Percentiles rank a stretch among this genome's conserved stretches.
phyloP scores from a whole-genome alignment of 495 filamentous ascomycete species.

The Penicillium canariense region DNA sequence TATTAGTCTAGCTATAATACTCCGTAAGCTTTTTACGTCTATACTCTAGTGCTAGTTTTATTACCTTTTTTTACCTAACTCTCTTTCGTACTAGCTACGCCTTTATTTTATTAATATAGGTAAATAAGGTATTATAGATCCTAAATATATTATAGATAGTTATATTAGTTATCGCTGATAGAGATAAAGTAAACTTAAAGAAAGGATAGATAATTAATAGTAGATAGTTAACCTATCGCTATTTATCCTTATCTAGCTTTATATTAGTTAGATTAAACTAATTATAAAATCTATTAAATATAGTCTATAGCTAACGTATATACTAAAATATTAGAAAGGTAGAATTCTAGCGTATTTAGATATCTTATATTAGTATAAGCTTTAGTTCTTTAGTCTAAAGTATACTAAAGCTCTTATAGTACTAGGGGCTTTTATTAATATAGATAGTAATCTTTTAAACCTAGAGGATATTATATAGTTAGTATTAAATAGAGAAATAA shows the following conservation, averaged over 20 bases:
- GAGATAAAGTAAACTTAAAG: conserved; percentile 7
- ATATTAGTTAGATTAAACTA: neutral
- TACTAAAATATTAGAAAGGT: conserved; percentile 15
- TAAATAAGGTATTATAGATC: conserved; percentile 21
- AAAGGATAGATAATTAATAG: conserved; percentile 14
- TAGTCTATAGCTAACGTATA: conserved; percentile 9
- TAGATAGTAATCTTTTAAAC: too few relatives aligned
- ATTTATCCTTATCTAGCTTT: conserved; percentile 13
- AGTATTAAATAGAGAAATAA: neutral
- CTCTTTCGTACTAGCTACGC: conserved; percentile 2
- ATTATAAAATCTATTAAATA: conserved; percentile 9
- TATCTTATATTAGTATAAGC: conserved; percentile 24
- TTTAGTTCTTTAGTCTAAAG: conserved; percentile 9
- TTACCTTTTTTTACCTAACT: conserved; percentile 11
- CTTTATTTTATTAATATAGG: conserved; percentile 3
- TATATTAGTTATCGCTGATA: conserved; percentile 17
- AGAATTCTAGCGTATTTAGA: conserved; percentile 1
- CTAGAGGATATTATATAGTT: neutral
- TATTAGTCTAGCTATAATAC: conserved; percentile 19
- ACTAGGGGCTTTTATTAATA: too few relatives aligned
- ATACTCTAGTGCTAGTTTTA: conserved; percentile 9
- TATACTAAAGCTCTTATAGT: too few relatives aligned
- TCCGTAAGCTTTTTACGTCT: conserved; percentile 6
- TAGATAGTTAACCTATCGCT: conserved; percentile 22
- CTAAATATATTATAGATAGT: conserved; percentile 17